Evolutionary conservation across 2,329 filamentous ascomycete species (phyloP), one percentile per base, ranked within the genome.

Genomic region (Bipolaris oryzae): DNA sequence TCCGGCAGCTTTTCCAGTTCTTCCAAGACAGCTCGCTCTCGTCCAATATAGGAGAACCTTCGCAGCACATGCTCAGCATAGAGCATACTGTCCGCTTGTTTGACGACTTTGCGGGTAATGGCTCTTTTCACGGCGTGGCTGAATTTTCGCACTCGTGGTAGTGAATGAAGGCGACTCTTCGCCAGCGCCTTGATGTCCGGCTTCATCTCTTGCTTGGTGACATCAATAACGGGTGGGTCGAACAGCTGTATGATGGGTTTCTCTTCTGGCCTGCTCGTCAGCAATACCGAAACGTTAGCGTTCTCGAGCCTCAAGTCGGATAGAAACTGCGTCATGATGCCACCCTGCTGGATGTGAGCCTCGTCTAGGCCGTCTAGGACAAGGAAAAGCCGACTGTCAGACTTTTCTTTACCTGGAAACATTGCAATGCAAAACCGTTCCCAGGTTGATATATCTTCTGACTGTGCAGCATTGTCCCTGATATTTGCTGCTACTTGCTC

Each of bases 41-140:
- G 69, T 1, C 72, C 71, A 1, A 78, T 60, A 7, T 63, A 55
- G 7, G 74, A 65, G 3, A 78, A 57, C 0, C 71, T 60, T 6
- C 57, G 39, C 0, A 79, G 63, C 23, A 77, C 64, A n/a, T 77
- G 74, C 21, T 78, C 70, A 0, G 72, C 70, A 31, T 77, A 78
- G 0, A 77, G 64, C 61, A 78, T 69, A 20, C 73, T 73, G 6
- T 76, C 74, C 1, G 75, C 71, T 9, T 57, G 55, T 1, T 69
- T 62, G 11, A 70, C 60, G 0, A 77, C 57, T 11, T 63, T 74
- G 5, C 72, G 63, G 0, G 64, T 61, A 11, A 78, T 67, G 7
- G 66, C 39, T 69, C 68, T 7, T 70, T 71, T 45, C 69, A 72
- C 10, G 67, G 64, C 25, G 61, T 57, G 46, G n/a, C 61, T 62